Evolutionary conservation across 257 asterid species (phyloP), one percentile per base, ranked within the genome.

Genomic region (Primulina tabacum): DNA sequence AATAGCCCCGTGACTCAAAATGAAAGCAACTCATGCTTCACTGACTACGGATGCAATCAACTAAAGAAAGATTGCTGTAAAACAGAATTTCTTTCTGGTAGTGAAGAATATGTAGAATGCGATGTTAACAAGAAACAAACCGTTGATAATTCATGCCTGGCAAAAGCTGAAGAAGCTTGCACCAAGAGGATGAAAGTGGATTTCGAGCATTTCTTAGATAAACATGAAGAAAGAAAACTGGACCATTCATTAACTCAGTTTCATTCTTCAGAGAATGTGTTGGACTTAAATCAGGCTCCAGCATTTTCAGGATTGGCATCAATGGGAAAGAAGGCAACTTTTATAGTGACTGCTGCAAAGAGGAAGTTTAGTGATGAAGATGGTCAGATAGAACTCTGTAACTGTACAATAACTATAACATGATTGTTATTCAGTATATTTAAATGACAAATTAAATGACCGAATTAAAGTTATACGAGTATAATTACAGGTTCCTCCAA

Each of bases 401-500:
- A 82, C 87, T 73, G 24, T 20, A 40, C 70, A 72, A 4, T 56
- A 11, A 14, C 34, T 53, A 26, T 26, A 5, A 4, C 35, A 30
- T 17, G 11, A 38, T 8, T 67, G 12, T 30, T 11, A 32, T 30
- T 70, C 17, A 18, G 32, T 53, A 34, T 24, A 38, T n/a, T 60
- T 33, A 24, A 60, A 60, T 38, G 8, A 55, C 40, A n/a, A 4
- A 7, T 47, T 8, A 4, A 52, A 4, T 6, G 6, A 10, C 8
- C 17, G 12, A 38, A 59, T 14, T 40, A 65, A 69, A 38, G 70
- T 29, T 8, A 60, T 7, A 53, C 21, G n/a, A 38, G 58, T 40
- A 52, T 59, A 35, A 57, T 18, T 7, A 6, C 83, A 82, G 94
- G 83, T 80, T 71, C 77, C 2, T 77, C 88, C 26, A 83, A 81